A percentile compares a stretch with the other conserved stretches of the same genome.
Conservation (phyloP, 2,329 filamentous ascomycete genomes). For the Paecilomyces fulvus region DNA sequence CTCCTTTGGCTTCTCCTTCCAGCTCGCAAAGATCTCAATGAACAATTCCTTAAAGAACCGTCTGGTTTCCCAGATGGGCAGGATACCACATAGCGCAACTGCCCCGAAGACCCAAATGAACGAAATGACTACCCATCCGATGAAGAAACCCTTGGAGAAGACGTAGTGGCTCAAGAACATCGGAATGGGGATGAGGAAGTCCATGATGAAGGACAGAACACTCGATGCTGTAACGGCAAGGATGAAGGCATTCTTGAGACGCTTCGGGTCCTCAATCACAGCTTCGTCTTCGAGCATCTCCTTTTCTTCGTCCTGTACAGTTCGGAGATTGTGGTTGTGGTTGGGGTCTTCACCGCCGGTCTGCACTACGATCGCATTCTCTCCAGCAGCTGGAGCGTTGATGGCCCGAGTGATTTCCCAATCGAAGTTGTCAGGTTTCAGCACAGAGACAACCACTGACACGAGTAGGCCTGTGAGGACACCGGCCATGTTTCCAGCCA, state of each 20-base stretch:
- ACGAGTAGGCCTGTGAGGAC: constrained; percentile 5
- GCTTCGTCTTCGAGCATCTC: constrained; percentile 16
- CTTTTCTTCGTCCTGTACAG: constrained; percentile 14
- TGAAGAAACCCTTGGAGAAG: constrained; percentile 34
- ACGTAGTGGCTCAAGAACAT: constrained; percentile 36
- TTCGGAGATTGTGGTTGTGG: constrained; percentile 7
- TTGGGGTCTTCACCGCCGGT: neutral
- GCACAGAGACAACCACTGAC: constrained; percentile 24
- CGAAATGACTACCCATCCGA: constrained; percentile 32
- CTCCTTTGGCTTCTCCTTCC: neutral
- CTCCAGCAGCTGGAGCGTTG: constrained; percentile 4
- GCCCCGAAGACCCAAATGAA: constrained; percentile 37
- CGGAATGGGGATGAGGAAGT: constrained; percentile 33
- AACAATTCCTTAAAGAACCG: constrained; percentile 16
- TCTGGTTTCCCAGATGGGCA: constrained; percentile 36
- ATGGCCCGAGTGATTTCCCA: constrained; percentile 30
- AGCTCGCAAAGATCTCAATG: neutral
- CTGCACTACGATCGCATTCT: neutral
- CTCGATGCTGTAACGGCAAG: constrained; percentile 29
- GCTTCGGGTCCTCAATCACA: constrained; percentile 19
- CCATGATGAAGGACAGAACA: constrained; percentile 31
- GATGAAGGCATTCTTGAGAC: constrained; percentile 27
- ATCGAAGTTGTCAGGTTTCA: constrained; percentile 29
- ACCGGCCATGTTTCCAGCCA: constrained; percentile 26
- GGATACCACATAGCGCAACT: constrained; percentile 31